phyloP scores from a whole-genome alignment of 1,284 basidiomycete species.

The Peniophora sp. region DNA sequence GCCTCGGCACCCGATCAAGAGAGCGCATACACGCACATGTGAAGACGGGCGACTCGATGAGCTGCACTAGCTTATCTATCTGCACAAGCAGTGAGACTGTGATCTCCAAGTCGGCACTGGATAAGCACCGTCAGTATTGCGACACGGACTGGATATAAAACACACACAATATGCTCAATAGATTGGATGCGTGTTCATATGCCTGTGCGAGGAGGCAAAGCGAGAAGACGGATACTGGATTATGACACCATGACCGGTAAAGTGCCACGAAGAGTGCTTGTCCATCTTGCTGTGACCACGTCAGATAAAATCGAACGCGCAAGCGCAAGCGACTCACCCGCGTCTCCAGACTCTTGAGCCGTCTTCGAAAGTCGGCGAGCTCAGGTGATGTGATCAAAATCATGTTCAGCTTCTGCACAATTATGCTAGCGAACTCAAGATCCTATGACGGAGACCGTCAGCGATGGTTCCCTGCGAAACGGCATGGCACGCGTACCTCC shows the following conservation, averaged over 20 bases:
- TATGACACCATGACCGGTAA: slow-evolving; percentile 98
- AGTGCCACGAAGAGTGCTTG: slow-evolving; percentile 88
- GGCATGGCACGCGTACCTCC: slow-evolving; percentile 52
- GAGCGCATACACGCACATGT: slow-evolving; percentile 58
- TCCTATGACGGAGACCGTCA: slow-evolving; percentile 44
- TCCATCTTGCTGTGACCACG: slow-evolving; percentile 69
- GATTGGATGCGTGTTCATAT: slow-evolving; percentile 96
- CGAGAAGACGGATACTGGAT: slow-evolving; percentile 93
- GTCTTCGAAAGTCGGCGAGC: slow-evolving; percentile 86
- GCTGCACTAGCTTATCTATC: slow-evolving; percentile 95
- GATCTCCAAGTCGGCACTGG: slow-evolving; percentile 91
- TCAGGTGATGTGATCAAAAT: slow-evolving; percentile 97
- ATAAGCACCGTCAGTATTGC: slow-evolving; percentile 2
- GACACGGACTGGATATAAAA: not conserved
- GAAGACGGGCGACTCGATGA: slow-evolving; percentile 97
- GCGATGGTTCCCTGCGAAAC: not conserved
- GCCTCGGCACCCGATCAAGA: not conserved
- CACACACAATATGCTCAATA: slow-evolving; percentile 91
- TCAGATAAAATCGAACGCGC: slow-evolving; percentile 4
- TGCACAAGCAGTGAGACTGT: slow-evolving; percentile 94
- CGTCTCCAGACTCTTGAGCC: slow-evolving; percentile 91
- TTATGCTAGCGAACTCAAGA: slow-evolving; percentile 93
- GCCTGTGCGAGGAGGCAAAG: slow-evolving; percentile 95
- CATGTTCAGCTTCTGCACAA: slow-evolving; percentile 95
- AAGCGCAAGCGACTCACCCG: slow-evolving; percentile 45